Evolutionary conservation across 208 protist species (phyloP).

Genomic region (Vickermania ingenoplastis): DNA sequence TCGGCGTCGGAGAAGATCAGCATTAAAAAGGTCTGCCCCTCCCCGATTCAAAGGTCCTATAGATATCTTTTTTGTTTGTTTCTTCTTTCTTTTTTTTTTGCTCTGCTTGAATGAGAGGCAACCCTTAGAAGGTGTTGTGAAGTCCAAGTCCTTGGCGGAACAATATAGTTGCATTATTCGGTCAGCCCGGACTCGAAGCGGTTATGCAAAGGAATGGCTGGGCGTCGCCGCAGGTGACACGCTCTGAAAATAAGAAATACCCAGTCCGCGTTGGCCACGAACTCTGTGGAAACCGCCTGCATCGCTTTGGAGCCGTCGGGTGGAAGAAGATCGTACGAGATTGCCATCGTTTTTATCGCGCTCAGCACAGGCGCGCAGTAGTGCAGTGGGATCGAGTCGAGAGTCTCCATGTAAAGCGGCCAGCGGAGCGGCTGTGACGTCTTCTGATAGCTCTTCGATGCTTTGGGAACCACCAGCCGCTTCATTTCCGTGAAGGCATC

Average conservation of each 20-base stretch:
- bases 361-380: conserved; percentile 60
- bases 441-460: conserved; percentile 12
- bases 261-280: conserved; percentile 82
- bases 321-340: conserved; percentile 70
- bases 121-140: no score
- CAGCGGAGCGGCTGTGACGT: conserved; percentile 27
- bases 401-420: conserved; percentile 48
- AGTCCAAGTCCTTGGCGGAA: no score
- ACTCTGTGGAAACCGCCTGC: conserved; percentile 42
- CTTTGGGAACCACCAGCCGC: conserved; percentile 40
- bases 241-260: conserved; percentile 62
- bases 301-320: conserved; percentile 35
- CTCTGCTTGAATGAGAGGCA: no score
- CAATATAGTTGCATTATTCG: not conserved
- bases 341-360: conserved; percentile 71
- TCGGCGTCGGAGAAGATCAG: no score
- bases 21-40: no score
- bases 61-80: no score
- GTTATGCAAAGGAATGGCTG: conserved; percentile 59
- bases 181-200: conserved; percentile 7
- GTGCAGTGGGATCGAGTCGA: conserved; percentile 67
- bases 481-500: conserved; percentile 79
- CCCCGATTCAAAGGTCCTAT: no score
- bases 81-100: no score
- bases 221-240: conserved; percentile 63